phyloP scores from a whole-genome alignment of 331 rosid species.

The Prunus yedoensis region DNA sequence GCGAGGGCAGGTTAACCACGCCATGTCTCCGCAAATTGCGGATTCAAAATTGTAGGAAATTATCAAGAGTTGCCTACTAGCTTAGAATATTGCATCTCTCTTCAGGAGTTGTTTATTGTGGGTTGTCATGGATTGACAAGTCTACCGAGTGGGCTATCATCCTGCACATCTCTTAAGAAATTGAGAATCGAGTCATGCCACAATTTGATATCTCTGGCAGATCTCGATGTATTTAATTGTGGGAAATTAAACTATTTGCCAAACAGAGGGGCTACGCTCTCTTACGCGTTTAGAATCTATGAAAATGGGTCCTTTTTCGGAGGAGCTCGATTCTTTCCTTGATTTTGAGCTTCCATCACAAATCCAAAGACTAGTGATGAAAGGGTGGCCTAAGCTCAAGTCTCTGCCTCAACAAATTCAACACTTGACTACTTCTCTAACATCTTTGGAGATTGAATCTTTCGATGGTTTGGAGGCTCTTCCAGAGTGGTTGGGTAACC shows the following conservation, averaged over 20 bases:
- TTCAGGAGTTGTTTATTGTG: neutral
- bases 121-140: neutral
- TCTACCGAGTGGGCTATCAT: too few relatives aligned
- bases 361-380: neutral
- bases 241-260: neutral
- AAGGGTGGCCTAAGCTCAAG: neutral
- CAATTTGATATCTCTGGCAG: neutral
- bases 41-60: fast-evolving
- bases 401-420: neutral
- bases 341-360: neutral
- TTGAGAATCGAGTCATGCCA: neutral
- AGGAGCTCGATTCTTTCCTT: neutral
- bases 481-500: neutral
- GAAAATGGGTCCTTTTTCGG: neutral
- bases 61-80: neutral
- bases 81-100: neutral
- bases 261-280: neutral
- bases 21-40: neutral
- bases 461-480: neutral
- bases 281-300: neutral
- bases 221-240: neutral
- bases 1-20: too few relatives aligned
- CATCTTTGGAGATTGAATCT: neutral
- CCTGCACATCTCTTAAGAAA: neutral
- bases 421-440: too few relatives aligned